phyloP scores from a whole-genome alignment of 257 asterid genomes.

The Scutellaria galericulata region DNA sequence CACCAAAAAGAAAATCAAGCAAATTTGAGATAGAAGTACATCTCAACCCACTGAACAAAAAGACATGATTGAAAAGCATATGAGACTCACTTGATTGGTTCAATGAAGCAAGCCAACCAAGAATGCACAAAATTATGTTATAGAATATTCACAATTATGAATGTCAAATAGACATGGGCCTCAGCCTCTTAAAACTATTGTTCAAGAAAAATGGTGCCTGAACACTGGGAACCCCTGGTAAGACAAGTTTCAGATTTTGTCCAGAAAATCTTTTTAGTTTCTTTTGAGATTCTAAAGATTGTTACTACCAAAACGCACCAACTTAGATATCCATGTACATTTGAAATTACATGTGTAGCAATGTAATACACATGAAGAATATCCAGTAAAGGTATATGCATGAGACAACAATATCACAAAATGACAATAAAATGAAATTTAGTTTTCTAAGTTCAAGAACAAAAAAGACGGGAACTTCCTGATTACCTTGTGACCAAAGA shows the following conservation, averaged over 20 bases:
- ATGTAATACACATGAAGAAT: not conserved
- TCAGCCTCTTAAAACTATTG: not conserved
- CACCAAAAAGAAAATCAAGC: not conserved
- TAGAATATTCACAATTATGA: not conserved
- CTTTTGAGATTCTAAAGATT: not conserved
- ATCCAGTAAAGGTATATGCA: not conserved
- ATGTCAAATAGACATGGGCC: not conserved
- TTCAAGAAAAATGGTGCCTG: not conserved
- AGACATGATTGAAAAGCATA: not conserved
- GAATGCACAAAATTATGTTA: not conserved
- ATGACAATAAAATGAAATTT: not conserved
- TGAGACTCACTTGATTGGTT: not conserved
- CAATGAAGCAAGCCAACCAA: not conserved
- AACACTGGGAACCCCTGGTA: not conserved
- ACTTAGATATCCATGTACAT: conserved; percentile 4
- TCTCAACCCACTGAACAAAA: not conserved
- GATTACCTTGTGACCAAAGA: conserved; percentile 95
- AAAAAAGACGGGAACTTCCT: conserved; percentile 7
- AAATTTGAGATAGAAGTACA: not conserved
- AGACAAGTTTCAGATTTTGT: not conserved
- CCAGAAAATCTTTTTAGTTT: conserved; percentile 4
- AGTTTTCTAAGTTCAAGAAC: not conserved
- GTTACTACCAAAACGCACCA: not conserved
- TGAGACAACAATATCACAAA: conserved; percentile 4
- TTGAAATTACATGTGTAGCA: conserved; percentile 18